Base-by-base conservation (phyloP, 2,329 filamentous ascomycete species). In the Plenodomus tracheiphilus region DNA sequence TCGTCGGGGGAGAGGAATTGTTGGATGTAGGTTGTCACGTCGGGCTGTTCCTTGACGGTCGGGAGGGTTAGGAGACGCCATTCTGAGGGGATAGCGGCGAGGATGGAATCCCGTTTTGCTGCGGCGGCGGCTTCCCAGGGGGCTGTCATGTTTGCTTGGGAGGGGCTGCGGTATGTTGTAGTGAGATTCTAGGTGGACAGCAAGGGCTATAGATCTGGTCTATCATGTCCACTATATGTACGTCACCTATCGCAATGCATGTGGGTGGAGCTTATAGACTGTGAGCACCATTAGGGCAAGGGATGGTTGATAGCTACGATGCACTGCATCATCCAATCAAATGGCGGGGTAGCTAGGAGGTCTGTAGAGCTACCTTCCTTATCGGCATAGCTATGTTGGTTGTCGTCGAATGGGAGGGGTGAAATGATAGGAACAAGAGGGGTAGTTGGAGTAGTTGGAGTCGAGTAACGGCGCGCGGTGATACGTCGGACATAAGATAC, bases 1-100 rank as follows among this genome's bases (percentile, higher is more conserved):
- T 86, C 84, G 35, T 74, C 65, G 17, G 75, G 47, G 5, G 70
- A 75, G 1, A 86, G 72, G 52, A 77, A 85, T 44, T 84, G 77
- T 22, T 81, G 77, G 37, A 85, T 78, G 54, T 81, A 85, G 13
- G 71, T 49, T 5, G 68, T 70, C 11, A 71, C 68, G 40, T 71
- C 81, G 58, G 76, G 76, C 48, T 83, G 78, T 51, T 85, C 75
- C 41, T 77, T 70, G 0, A 74, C 62, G 1, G 77, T 67, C 2
- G 82, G 82, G 1, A 81, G 63, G 32, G 68, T 65, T 8, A 72
- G 41, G 3, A 85, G 66, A 18, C 74, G 75, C 83, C 84, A 86
- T 70, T 81, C 76, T 28, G 75, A 45, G 0, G 84, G 83, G 41
- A 87, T 85, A 2, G 79, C 71, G 9, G 76, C 70, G 20, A 80